Evolutionary conservation across 73 alveolate species (phyloP).

Genomic region (Paramecium sonneborni): DNA sequence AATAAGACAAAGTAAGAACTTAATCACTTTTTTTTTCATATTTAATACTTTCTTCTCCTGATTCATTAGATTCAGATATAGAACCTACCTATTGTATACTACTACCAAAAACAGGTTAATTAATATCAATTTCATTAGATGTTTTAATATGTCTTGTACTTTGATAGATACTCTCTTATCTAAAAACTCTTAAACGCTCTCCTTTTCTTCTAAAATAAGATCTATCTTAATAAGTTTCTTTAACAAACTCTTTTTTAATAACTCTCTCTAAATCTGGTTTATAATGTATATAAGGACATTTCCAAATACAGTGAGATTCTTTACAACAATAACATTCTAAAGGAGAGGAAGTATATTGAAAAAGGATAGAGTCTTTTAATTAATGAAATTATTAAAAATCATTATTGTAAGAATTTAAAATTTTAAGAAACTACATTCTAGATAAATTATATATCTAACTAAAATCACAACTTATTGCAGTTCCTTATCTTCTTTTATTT

Average conservation of each 20-base stretch:
- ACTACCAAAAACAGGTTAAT: neutral
- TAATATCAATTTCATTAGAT: neutral
- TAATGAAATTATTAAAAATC: neutral
- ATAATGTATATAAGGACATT: neutral
- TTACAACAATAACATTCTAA: neutral
- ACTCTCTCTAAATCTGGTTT: constrained; percentile 12
- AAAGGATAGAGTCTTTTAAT: neutral
- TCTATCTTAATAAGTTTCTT: neutral
- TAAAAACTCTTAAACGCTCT: neutral
- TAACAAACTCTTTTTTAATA: neutral
- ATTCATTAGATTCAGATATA: neutral
- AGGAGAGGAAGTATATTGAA: neutral
- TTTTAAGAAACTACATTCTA: neutral
- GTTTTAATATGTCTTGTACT: neutral
- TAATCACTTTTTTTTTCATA: neutral
- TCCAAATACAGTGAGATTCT: constrained; percentile 13
- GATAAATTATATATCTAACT: neutral
- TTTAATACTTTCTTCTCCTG: neutral
- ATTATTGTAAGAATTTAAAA: neutral
- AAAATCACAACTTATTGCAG: constrained; percentile 3
- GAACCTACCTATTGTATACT: neutral
- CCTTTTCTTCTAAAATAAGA: neutral
- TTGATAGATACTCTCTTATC: neutral
- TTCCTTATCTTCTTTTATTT: neutral
- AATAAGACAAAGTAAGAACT: neutral